These are phyloP conservation scores for Trichosporon faecale DNA, from an alignment of 1,284 basidiomycete genomes.

Conservation along the genomic window DNA sequence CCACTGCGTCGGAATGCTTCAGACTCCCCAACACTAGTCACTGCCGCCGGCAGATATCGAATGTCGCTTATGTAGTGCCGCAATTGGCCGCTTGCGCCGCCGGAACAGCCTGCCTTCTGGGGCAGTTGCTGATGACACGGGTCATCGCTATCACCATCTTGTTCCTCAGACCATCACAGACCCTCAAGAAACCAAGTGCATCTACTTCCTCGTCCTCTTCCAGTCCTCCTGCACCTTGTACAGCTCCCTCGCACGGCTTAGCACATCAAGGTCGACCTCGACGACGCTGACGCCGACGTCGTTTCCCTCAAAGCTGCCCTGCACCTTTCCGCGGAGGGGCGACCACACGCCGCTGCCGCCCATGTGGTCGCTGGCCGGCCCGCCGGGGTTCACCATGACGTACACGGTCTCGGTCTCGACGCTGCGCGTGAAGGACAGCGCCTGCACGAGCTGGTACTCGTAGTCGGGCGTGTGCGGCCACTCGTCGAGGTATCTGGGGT, in stretches of 20 bases:
- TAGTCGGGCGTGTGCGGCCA: slow-evolving; percentile 32
- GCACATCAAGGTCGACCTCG: slow-evolving; percentile 34
- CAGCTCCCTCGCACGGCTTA: slow-evolving; percentile 35
- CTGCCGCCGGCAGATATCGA: no score
- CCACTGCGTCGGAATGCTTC: no score
- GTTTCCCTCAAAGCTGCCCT: slow-evolving; percentile 6
- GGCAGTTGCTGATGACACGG: no score
- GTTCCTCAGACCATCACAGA: no score
- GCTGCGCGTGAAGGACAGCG: slow-evolving; percentile 38
- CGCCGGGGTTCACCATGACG: slow-evolving; percentile 49
- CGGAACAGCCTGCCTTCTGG: no score
- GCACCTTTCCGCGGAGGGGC: slow-evolving; percentile 13
- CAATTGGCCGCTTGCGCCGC: no score
- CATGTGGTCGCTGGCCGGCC: slow-evolving; percentile 46
- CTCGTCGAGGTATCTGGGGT: slow-evolving; percentile 8
- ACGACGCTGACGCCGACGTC: slow-evolving; percentile 27
- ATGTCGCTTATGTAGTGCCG: no score
- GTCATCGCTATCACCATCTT: no score
- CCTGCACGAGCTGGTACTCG: slow-evolving; percentile 33
- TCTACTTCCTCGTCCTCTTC: slow-evolving; percentile 2
- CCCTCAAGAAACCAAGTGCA: not conserved
- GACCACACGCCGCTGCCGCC: slow-evolving; percentile 34
- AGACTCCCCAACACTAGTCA: no score
- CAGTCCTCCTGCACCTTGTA: slow-evolving; percentile 46
- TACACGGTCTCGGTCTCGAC: slow-evolving; percentile 49